Evolutionary conservation across 768 basidiomycete genomes (phyloP).

Genomic region (Termitomyces heimii): DNA sequence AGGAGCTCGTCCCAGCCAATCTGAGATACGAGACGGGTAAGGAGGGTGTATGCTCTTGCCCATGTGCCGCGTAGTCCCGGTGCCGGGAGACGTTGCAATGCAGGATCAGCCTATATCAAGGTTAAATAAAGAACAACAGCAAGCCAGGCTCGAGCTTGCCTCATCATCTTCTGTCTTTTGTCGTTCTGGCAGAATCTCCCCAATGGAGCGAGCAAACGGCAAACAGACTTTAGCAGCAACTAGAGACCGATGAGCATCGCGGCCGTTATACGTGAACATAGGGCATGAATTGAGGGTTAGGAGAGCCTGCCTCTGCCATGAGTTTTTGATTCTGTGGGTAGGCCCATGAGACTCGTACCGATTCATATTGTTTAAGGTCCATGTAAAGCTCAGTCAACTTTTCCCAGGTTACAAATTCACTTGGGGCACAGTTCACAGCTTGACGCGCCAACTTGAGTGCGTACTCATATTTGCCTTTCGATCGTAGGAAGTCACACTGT

Average conservation of each 20-base stretch:
- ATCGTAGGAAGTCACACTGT: conserved; percentile 90
- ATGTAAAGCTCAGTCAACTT: conserved; percentile 95
- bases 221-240: conserved; percentile 77
- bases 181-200: conserved; percentile 85
- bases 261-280: conserved; percentile 99
- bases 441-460: conserved; percentile 88
- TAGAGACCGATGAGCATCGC: conserved; percentile 85
- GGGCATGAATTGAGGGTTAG: conserved; percentile 98
- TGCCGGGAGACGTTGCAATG: conserved; percentile 89
- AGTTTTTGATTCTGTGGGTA: background rate
- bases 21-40: conserved; percentile 86
- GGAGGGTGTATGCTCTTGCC: conserved; percentile 87
- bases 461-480: conserved; percentile 83
- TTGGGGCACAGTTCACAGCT: conserved; percentile 97
- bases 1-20: conserved; percentile 99
- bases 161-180: conserved; percentile 82
- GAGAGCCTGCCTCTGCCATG: conserved; percentile 46
- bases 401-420: conserved; percentile 99
- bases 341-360: conserved; percentile 31
- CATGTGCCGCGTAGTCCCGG: conserved; percentile 94
- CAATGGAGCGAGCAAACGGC: conserved; percentile 80
- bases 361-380: conserved; percentile 82
- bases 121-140: background rate
- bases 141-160: conserved; percentile 28
- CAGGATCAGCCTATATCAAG: conserved; percentile 71